Evolutionary conservation across 2,329 filamentous ascomycete species (phyloP).

Genomic region (Orbilia javanica): DNA sequence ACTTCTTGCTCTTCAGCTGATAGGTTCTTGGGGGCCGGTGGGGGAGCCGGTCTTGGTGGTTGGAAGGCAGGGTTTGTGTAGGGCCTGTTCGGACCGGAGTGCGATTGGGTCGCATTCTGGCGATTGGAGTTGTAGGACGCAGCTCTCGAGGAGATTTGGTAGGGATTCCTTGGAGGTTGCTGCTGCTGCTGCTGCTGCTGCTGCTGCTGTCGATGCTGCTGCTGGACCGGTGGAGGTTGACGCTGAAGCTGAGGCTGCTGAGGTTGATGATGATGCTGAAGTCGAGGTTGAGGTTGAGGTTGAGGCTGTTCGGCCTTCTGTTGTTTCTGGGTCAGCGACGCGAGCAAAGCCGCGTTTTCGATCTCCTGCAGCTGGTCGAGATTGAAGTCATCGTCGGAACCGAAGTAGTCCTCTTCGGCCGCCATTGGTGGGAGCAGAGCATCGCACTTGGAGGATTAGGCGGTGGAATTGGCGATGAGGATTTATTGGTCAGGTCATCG

Average conservation of each 20-base stretch:
- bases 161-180: conserved; percentile 25
- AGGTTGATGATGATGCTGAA: background rate
- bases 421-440: conserved; percentile 52
- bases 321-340: conserved; percentile 56
- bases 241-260: background rate
- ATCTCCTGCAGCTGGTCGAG: conserved; percentile 55
- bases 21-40: conserved; percentile 14
- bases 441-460: conserved; percentile 20
- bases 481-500: too few relatives aligned
- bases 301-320: conserved; percentile 26
- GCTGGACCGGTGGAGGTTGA: background rate
- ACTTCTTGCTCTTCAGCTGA: conserved; percentile 45
- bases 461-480: conserved; percentile 9
- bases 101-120: conserved; percentile 19
- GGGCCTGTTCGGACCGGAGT: conserved; percentile 3
- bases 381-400: conserved; percentile 52
- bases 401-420: conserved; percentile 57
- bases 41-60: conserved; percentile 29
- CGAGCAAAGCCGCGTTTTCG: conserved; percentile 55
- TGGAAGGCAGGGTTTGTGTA: conserved; percentile 39
- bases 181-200: conserved; percentile 15
- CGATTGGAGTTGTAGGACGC: conserved; percentile 20
- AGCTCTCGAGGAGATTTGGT: conserved; percentile 51
- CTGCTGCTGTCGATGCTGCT: background rate
- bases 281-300: conserved; percentile 10